These are phyloP conservation scores for Backusella parvicylindrica DNA, from an alignment of 192 early-diverging fungal genomes.

Conservation along the genomic window DNA sequence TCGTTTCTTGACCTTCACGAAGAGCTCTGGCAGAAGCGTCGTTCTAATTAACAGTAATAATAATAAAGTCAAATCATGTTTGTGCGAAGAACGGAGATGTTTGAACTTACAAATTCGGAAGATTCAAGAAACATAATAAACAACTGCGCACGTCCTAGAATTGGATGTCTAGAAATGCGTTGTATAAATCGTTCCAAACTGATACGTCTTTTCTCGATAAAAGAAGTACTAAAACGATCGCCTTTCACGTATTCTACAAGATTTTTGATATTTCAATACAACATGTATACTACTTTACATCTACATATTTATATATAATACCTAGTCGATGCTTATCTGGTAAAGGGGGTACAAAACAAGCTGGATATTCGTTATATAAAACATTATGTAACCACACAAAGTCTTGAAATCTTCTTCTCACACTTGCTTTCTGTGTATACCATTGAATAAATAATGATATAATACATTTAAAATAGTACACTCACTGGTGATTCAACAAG, in stretches of 20 bases:
- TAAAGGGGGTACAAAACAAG: constrained; percentile 84
- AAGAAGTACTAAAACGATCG: constrained; percentile 89
- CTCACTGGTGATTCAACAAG: constrained; percentile 72
- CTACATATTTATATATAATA: too few relatives aligned
- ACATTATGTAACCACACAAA: constrained; percentile 87
- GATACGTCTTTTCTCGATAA: constrained; percentile 78
- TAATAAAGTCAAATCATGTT: neutral
- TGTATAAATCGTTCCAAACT: constrained; percentile 83
- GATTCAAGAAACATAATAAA: constrained; percentile 83
- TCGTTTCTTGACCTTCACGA: constrained; percentile 39
- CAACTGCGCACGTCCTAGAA: constrained; percentile 64
- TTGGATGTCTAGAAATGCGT: constrained; percentile 81
- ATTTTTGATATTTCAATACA: too few relatives aligned
- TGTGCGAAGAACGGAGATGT: neutral
- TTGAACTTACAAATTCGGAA: constrained; percentile 59
- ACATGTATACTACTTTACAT: too few relatives aligned
- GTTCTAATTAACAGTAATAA: constrained; percentile 10
- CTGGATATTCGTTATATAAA: constrained; percentile 70
- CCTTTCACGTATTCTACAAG: constrained; percentile 95
- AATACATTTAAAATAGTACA: neutral
- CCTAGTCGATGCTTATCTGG: constrained; percentile 91
- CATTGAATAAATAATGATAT: constrained; percentile 27
- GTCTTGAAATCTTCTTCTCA: constrained; percentile 91
- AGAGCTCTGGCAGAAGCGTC: constrained; percentile 31
- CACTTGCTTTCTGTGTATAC: constrained; percentile 51